phyloP scores from a whole-genome alignment of 495 filamentous ascomycete species.

The Daldinia concentrica region DNA sequence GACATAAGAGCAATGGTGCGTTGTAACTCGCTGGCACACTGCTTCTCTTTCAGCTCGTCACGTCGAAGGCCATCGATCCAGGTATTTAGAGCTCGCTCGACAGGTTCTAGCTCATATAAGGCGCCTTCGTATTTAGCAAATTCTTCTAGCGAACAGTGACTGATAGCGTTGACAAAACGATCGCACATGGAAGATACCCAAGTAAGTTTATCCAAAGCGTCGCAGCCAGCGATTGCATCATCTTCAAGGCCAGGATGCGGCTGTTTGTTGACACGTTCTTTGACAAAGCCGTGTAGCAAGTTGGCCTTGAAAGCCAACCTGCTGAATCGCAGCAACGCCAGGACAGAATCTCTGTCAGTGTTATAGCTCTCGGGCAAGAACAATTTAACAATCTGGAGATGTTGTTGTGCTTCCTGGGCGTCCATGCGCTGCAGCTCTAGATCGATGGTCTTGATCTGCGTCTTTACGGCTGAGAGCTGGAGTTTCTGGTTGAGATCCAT shows the following conservation, averaged over 20 bases:
- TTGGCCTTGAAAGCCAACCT: conserved; percentile 88
- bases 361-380: conserved; percentile 92
- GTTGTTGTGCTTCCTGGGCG: conserved; percentile 87
- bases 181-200: conserved; percentile 86
- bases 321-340: conserved; percentile 86
- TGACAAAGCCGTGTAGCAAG: conserved; percentile 80
- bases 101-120: conserved; percentile 88
- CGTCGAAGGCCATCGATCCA: conserved; percentile 86
- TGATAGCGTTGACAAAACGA: conserved; percentile 81
- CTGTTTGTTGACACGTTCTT: conserved; percentile 72
- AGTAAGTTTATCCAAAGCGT: conserved; percentile 82
- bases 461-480: conserved; percentile 85
- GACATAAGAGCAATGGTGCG: conserved; percentile 83
- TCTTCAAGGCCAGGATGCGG: conserved; percentile 68
- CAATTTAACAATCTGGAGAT: conserved; percentile 83
- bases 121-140: conserved; percentile 80
- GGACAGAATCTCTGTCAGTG: conserved; percentile 79
- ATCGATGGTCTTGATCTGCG: conserved; percentile 92
- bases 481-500: conserved; percentile 95
- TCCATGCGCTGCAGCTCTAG: conserved; percentile 87
- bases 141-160: conserved; percentile 75
- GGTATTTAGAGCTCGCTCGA: conserved; percentile 86
- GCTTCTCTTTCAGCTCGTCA: conserved; percentile 87
- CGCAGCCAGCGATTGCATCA: conserved; percentile 78
- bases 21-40: conserved; percentile 81